Conservation (phyloP, 805 yeast genomes). For the Saccharomycopsis synnaedendra region DNA sequence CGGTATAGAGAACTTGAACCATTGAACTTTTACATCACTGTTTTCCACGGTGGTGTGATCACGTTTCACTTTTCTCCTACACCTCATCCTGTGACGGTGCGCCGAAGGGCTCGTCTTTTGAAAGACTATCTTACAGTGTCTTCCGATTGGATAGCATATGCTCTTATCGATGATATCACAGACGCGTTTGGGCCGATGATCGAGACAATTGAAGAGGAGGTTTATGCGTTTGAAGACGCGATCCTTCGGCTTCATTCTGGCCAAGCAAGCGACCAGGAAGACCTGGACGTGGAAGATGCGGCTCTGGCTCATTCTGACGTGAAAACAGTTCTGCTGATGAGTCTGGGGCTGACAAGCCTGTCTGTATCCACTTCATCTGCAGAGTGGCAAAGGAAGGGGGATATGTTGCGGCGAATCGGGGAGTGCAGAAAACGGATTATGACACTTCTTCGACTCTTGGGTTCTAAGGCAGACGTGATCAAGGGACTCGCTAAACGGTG, state of each 20-base stretch:
- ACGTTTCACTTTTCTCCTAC: conserved; percentile 93
- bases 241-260: conserved; percentile 80
- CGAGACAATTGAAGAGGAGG: conserved; percentile 88
- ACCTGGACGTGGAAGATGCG: conserved; percentile 21
- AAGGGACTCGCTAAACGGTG: conserved; percentile 90
- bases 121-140: conserved; percentile 83
- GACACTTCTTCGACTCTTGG: conserved; percentile 75
- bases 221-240: conserved; percentile 87
- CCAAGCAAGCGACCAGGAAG: conserved; percentile 28
- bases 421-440: conserved; percentile 91
- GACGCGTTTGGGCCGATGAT: conserved; percentile 97
- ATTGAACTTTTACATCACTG: conserved; percentile 84
- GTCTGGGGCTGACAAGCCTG: conserved; percentile 18
- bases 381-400: conserved; percentile 88
- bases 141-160: conserved; percentile 96
- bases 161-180: conserved; percentile 90
- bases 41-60: conserved; percentile 80
- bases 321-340: conserved; percentile 1
- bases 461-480: conserved; percentile 95
- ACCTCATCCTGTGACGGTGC: conserved; percentile 91
- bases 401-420: conserved; percentile 89
- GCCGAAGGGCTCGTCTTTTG: conserved; percentile 82
- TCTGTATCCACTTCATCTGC: conserved; percentile 32
- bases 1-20: conserved; percentile 60
- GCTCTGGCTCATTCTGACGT: conserved; percentile 10